Evolutionary conservation across 257 asterid genomes (phyloP), one percentile per base, ranked within the genome.

Genomic region (Mitragyna speciosa): DNA sequence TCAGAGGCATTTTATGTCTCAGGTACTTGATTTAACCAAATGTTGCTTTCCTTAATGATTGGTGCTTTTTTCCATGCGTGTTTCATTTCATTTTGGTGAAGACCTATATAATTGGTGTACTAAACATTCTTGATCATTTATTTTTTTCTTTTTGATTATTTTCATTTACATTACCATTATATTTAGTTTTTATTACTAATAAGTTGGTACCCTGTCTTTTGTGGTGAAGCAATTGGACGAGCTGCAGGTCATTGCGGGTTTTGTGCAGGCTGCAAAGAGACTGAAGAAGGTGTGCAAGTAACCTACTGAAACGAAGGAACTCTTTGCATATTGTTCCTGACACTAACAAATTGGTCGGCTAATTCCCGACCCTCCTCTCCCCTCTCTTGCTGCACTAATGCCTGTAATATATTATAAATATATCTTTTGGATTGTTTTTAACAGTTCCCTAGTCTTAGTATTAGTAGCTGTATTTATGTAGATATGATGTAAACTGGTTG

Each of bases 1-100:
- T 82, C 96, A 95, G 84, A 86, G 92, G 90, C 99, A 95, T 89
- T 95, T 95, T 84, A 82, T 91, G 82, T 90, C 99, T 8, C 97
- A 93, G 94, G 99, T 92, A 87, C 43, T 70, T 36, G 19, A 58
- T 45, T 51, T 59, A 3, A 7, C 66, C 24, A 67, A 22, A 16
- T n/a, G 70, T 7, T 59, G 12, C 6, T 31, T 22, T 39, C 54
- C 31, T 56, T 68, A 28, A 56, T 31, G 24, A 30, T 45, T 30
- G 0, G 59, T 30, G 26, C 6, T 59, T 39, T 26, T 12, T 0
- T 65, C 6, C 4, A 17, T 36, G 14, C n/a, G 41, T 33, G 17
- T 16, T 41, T 54, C 24, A 26, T 2, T 67, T 61, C 31, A 68
- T 24, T 16, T n/a, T 33, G 36, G n/a, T 65, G 63, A 41, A 70